Conservation (phyloP, 805 yeast genomes). For the Suhomyces vadensis region DNA sequence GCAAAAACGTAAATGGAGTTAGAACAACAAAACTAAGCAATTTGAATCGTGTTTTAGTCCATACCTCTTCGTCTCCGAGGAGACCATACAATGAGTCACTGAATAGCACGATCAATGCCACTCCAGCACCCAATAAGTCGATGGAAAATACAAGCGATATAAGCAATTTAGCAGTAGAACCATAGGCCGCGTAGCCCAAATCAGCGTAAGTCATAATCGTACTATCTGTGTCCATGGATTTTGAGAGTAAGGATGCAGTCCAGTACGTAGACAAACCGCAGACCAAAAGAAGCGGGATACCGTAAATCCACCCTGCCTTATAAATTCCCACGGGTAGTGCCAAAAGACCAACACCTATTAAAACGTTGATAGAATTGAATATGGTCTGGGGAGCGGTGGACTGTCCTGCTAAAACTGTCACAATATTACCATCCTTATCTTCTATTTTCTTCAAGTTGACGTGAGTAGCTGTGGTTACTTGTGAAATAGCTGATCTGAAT, state of each 20-base stretch:
- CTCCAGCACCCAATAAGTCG: slow-evolving; percentile 62
- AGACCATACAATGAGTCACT: slow-evolving; percentile 57
- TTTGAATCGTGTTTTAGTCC: slow-evolving; percentile 57
- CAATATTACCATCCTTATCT: slow-evolving; percentile 65
- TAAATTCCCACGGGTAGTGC: slow-evolving; percentile 71
- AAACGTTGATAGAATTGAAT: slow-evolving; percentile 73
- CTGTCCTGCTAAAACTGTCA: slow-evolving; percentile 53
- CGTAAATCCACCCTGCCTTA: slow-evolving; percentile 66
- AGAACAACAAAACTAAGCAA: slow-evolving; percentile 65
- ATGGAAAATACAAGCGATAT: slow-evolving; percentile 61
- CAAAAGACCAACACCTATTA: slow-evolving; percentile 74
- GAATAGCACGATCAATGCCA: slow-evolving; percentile 58
- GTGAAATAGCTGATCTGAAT: slow-evolving; percentile 36
- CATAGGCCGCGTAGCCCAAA: slow-evolving; percentile 30
- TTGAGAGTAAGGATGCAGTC: slow-evolving; percentile 51
- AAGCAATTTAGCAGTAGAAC: slow-evolving; percentile 63
- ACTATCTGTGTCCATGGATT: slow-evolving; percentile 27
- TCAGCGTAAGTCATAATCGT: slow-evolving; percentile 34
- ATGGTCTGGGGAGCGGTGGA: slow-evolving; percentile 75
- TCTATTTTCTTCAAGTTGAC: slow-evolving; percentile 63
- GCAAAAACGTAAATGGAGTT: slow-evolving; percentile 74
- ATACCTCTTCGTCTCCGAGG: slow-evolving; percentile 33
- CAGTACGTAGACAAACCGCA: slow-evolving; percentile 52
- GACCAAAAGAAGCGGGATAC: slow-evolving; percentile 40
- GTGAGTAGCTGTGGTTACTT: slow-evolving; percentile 47